Percentiles rank a stretch among this genome's conserved stretches.
Conservation (phyloP, 139 green algal genomes). For the Chlamydomonas applanata region DNA sequence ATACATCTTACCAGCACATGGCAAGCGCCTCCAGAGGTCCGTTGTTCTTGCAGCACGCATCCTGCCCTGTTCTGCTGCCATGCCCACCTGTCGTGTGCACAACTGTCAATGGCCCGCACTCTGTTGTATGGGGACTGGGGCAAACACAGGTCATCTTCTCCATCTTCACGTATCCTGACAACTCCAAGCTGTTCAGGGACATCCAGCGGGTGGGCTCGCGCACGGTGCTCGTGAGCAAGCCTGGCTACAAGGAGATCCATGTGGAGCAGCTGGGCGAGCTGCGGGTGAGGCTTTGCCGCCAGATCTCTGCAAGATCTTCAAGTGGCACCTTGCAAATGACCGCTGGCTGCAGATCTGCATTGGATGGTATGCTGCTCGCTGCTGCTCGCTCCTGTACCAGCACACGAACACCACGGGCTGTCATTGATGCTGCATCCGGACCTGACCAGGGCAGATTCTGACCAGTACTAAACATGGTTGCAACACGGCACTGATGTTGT, state of each 20-base stretch:
- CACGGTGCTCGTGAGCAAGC: constrained; percentile 15
- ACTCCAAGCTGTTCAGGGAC: constrained; percentile 26
- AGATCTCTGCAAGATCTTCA: neutral
- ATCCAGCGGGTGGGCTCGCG: constrained; percentile 31
- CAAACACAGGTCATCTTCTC: neutral
- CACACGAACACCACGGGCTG: too few relatives aligned
- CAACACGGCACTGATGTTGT: neutral
- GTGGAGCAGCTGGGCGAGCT: constrained; percentile 46
- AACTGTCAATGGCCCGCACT: too few relatives aligned
- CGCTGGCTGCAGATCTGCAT: too few relatives aligned
- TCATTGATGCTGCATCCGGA: too few relatives aligned
- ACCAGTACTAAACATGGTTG: neutral
- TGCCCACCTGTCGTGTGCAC: too few relatives aligned
- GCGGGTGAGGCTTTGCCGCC: neutral
- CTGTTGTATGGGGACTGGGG: too few relatives aligned
- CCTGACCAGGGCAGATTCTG: too few relatives aligned
- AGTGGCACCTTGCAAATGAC: too few relatives aligned
- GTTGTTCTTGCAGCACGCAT: too few relatives aligned
- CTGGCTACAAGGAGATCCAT: constrained; percentile 25
- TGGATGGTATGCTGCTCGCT: neutral
- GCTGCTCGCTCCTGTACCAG: too few relatives aligned
- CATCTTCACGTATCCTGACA: constrained; percentile 16
- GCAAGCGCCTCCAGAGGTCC: neutral
- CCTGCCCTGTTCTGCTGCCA: too few relatives aligned
- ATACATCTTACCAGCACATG: neutral